Evolutionary conservation across 1,139 yeast species (phyloP), one percentile per base, ranked within the genome.

Genomic region (Fermentozyma sake): DNA sequence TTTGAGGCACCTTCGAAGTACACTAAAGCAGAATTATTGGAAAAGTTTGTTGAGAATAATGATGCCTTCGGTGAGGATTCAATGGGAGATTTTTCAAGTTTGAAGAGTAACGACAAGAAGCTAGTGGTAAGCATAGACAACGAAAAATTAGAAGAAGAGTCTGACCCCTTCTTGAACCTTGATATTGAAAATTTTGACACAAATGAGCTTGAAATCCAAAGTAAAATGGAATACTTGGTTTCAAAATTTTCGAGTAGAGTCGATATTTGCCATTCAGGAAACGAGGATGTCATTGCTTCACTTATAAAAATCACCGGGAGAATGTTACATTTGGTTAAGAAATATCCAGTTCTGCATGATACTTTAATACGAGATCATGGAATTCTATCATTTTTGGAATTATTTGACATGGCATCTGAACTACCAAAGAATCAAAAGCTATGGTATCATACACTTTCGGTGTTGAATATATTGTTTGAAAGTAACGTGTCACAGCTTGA

Each of bases 321-420:
- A 29, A 63, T 67, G 49, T 48, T 61, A 20, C 67, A 63, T 35
- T 42, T 66, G 24, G 61, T 62, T 3, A 61, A 59, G 34, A 66
- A 67, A 36, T 64, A 67, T 33, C 64, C 59, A 11, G 46, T 50
- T 31, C 68, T 65, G 55, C 69, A 53, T 28, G 67, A 61, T 23
- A 56, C 58, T 3, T 53, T 73, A 21, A 53, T 72, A 14, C 52
- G 71, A 32, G 70, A 66, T 23, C 78, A 72, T 41, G 77, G 78
- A 0, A 52, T 72, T 5, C 44, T 71, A 14, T 59, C 76, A 0
- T 43, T 74, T 3, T 46, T 73, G 33, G 79, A 72, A 39, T 43
- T 73, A 4, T 50, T 74, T 24, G 75, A 69, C 23, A 51, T 49
- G 30, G 56, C 59, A 1, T 49, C 49, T 18, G 69, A 64, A 19